Percentiles rank a stretch among this genome's conserved stretches.
phyloP scores from a whole-genome alignment of 495 filamentous ascomycete species.

The Penicillium taxi region DNA sequence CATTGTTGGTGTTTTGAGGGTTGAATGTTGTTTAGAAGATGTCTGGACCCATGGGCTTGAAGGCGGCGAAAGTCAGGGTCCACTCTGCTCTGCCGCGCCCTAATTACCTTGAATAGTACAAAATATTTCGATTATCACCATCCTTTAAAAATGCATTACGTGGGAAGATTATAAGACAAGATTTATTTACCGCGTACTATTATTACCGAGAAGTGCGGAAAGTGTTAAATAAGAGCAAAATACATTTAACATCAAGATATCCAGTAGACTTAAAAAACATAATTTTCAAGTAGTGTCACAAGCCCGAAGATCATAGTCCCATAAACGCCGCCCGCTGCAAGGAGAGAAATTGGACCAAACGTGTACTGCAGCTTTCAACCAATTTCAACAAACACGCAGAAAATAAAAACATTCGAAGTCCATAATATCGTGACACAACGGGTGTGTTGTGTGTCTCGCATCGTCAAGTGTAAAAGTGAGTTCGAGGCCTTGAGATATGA shows the following conservation, averaged over 20 bases:
- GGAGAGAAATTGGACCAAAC: slow-evolving; percentile 4
- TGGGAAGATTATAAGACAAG: too few relatives aligned
- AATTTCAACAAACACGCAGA: slow-evolving; percentile 1
- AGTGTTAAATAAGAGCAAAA: neutral
- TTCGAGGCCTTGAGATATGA: slow-evolving; percentile 10
- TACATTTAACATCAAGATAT: too few relatives aligned
- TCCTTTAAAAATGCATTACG: too few relatives aligned
- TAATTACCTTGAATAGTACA: too few relatives aligned
- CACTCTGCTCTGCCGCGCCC: too few relatives aligned
- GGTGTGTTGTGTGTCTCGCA: too few relatives aligned
- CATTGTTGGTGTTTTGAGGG: slow-evolving; percentile 8
- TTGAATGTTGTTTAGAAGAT: too few relatives aligned
- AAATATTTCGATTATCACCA: too few relatives aligned
- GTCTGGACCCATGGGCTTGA: too few relatives aligned
- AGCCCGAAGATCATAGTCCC: slow-evolving; percentile 6
- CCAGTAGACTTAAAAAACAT: slow-evolving; percentile 1
- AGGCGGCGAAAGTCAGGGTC: too few relatives aligned
- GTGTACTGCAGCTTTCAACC: slow-evolving; percentile 13
- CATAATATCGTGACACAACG: slow-evolving; percentile 7
- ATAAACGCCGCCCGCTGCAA: slow-evolving; percentile 26
- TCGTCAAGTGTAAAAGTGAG: too few relatives aligned
- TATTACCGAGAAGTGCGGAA: neutral
- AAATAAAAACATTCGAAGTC: neutral
- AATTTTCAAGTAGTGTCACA: slow-evolving; percentile 3
- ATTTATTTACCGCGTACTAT: neutral